Base-by-base conservation (phyloP, 352 stramenopile species). In the Pythium rhizo-oryzae region DNA sequence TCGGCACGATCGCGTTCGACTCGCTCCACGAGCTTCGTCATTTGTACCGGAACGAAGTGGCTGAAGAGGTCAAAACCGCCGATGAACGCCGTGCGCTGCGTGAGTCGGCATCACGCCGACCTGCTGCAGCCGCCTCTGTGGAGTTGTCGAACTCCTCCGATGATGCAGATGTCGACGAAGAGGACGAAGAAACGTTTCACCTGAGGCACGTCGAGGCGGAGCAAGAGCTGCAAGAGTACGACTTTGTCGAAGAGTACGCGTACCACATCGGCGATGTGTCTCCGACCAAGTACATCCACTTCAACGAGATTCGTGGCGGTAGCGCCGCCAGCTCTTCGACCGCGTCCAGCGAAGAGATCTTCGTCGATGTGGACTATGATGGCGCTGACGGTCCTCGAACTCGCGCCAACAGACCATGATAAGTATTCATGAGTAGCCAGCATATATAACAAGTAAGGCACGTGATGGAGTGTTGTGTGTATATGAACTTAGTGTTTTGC, bases 211-310 rank as follows among this genome's bases (percentile, higher is more conserved):
- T 65, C 51, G 77, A 86, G 23, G 62, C 67, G 28, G 71, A 73
- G 50, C 72, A 53, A 2, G 64, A 85, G 64, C 76, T 86, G 49
- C 71, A 76, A 56, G 85, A 93, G 68, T 93, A 93, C 67, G 87
- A 95, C 58, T 93, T 93, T 67, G 72, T 93, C 24, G 85, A 95
- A 28, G 87, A 93, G 56, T 91, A 83, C 54, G 67, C 74, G 49
- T 76, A 67, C 55, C 75, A 81, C 25, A 72, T 70, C 0, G 72
- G 78, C 5, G 86, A 91, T 61, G 49, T 77, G 1, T 90, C 82
- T 39, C 78, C 78, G 30, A 65, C 70, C 16, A 77, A 80, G 46
- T 72, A 85, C 60, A 90, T 92, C 63, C 80, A 79, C 28, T 91
- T 93, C 67, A 62, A 35, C 15, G 64, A 61, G 28, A 8, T 65